Conservation (phyloP, 805 yeast genomes). For the Gaillardinia entomophila region DNA sequence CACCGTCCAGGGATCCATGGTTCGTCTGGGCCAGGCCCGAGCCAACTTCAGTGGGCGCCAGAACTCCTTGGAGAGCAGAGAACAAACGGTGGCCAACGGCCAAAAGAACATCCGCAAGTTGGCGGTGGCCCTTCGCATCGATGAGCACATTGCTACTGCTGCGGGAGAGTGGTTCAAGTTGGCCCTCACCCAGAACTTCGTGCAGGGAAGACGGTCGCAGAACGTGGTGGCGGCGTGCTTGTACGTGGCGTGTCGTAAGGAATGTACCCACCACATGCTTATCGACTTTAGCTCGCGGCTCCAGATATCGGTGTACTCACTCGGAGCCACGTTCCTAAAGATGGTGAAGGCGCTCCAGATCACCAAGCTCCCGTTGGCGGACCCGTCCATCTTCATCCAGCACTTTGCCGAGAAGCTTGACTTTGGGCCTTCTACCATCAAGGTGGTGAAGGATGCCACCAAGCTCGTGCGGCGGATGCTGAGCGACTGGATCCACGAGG, state of each 20-base stretch:
- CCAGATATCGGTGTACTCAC: conserved; percentile 86
- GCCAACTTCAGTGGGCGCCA: conserved; percentile 66
- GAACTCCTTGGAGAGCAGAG: conserved; percentile 76
- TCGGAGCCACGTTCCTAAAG: conserved; percentile 93
- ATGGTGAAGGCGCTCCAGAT: conserved; percentile 84
- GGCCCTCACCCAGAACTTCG: conserved; percentile 84
- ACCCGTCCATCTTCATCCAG: conserved; percentile 89
- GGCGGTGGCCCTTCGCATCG: conserved; percentile 71
- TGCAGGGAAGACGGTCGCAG: conserved; percentile 94
- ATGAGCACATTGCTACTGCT: conserved; percentile 79
- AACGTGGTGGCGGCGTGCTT: conserved; percentile 94
- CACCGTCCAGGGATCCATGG: conserved; percentile 89
- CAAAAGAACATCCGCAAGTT: conserved; percentile 71
- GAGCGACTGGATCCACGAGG: conserved; percentile 93
- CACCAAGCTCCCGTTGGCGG: conserved; percentile 76
- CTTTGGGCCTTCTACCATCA: conserved; percentile 66
- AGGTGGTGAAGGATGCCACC: conserved; percentile 83
- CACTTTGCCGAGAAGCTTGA: conserved; percentile 87
- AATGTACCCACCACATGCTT: conserved; percentile 88
- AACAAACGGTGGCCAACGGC: conserved; percentile 84
- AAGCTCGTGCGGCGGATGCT: conserved; percentile 86
- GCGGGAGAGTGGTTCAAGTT: conserved; percentile 86
- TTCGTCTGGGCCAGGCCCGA: conserved; percentile 79
- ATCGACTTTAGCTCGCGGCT: conserved; percentile 89
- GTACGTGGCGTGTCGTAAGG: conserved; percentile 90